Evolutionary conservation across 805 yeast genomes (phyloP), one percentile per base, ranked within the genome.

Genomic region (Wilhelminamyces savonicus): DNA sequence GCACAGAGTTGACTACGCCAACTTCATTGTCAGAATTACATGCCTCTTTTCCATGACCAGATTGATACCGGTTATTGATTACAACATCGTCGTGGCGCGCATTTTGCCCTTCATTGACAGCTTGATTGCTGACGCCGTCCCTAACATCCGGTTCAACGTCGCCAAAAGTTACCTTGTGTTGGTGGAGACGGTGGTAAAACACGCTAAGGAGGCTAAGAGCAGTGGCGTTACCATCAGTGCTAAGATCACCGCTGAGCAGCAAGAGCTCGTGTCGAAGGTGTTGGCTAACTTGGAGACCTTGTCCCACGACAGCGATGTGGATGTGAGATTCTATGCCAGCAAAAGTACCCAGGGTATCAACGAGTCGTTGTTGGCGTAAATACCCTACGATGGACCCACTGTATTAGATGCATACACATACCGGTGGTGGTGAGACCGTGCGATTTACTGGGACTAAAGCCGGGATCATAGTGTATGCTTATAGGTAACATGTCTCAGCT

Each of bases 71-170:
- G 95, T 79, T 21, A 72, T 90, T 16, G 59, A 67, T 36, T 58
- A 66, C 22, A 59, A 59, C 12, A 72, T 78, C 25, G 72, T 83
- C 14, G 65, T 74, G 23, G 66, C 68, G 23, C 78, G 79, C 41
- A 73, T 88, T 26, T 64, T 87, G 45, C 96, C 97, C 15, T 88
- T 85, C 48, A 67, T 92, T 37, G 70, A 76, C 41, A 76, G 74
- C 28, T 67, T 90, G 45, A 68, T 78, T 23, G 67, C 66, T 22
- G 98, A 92, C 59, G 71, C 77, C 6, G 97, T 92, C 33, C 96
- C 99, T 45, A 92, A 92, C 56, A 88, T 92, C 39, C 74, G 97
- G 51, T 92, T 92, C 65, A 92, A 88, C 59, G 87, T 83, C 39
- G 97, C 99, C 16, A 87, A 86, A 57, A 74, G 94, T 11, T 76